Base-by-base conservation (phyloP, 352 stramenopile genomes). In the Phytophthora hybrid region DNA sequence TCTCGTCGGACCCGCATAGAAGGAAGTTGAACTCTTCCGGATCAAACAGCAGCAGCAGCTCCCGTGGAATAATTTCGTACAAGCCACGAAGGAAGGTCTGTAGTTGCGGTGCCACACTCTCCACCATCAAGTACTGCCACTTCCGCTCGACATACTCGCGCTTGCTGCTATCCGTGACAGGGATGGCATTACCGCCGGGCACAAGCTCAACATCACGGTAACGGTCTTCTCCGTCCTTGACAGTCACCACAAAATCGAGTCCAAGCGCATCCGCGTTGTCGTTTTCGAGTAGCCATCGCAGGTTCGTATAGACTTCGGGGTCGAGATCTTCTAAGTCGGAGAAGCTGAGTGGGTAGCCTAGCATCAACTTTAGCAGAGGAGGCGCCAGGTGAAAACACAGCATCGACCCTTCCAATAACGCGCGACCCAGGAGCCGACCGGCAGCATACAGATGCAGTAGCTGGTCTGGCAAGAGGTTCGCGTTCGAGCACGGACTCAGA, bases 11-110 rank as follows among this genome's bases (percentile, higher is more conserved):
- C 19, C 96, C 97, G 60, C 95, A 98, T 62, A 99, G 88, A 2
- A 99, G 58, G 41, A 98, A 84, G 70, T 99, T 96, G 3, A 99
- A 81, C 77, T 99, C 96, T 72, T 98, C 94, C 32, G 97, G 97
- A 66, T 99, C 97, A 78, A 99, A 99, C 5, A 98, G 76, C 19
- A 96, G 90, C 11, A 99, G 76, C 8, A 99, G 73, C 5, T 96
- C 81, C 47, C 94, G 83, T 3, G 97, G 97, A 55, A 99, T 85
- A 14, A 99, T 90, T 61, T 99, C 93, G 74, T 98, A 99, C 67
- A 99, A 91, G 16, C 97, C 97, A 53, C 89, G 90, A 1, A 99
- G 63, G 52, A 99, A 92, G 5, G 76, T 73, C 44, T 78, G 73
- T 1, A 98, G 74, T 69, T 97, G 91, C 4, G 61, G 64, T 34